A percentile compares a stretch with the other conserved stretches of the same genome.
Conservation (phyloP, 2,329 filamentous ascomycete species). For the Periconia sp. region DNA sequence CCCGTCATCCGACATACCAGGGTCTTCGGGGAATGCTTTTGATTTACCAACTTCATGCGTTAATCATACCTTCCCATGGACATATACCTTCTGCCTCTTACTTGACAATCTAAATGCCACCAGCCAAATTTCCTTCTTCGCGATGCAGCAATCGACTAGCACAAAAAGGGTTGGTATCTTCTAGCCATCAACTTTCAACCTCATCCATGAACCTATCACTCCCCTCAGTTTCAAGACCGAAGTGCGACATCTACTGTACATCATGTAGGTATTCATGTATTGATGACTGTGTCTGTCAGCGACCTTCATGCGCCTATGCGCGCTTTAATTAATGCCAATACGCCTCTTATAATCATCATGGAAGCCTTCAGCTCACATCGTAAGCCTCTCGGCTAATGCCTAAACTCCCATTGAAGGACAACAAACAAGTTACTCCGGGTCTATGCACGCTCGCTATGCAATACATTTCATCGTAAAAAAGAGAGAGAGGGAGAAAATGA, state of each 20-base stretch:
- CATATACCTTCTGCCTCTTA: not conserved
- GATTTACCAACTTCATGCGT: not conserved
- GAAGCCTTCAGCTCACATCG: not conserved
- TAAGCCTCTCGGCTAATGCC: not conserved
- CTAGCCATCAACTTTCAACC: no score
- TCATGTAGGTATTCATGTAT: not conserved
- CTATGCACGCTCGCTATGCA: conserved; percentile 36
- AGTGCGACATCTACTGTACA: not conserved
- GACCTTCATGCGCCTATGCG: not conserved
- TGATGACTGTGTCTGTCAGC: not conserved
- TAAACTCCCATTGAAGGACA: conserved; percentile 8
- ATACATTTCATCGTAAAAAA: conserved; percentile 4
- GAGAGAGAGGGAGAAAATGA: no score
- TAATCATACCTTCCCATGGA: not conserved
- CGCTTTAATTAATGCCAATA: not conserved
- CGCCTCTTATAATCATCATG: not conserved
- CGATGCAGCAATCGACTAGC: no score
- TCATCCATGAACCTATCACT: no score
- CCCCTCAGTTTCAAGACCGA: no score
- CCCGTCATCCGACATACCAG: not conserved
- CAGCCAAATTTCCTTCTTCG: not conserved
- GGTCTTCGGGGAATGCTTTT: not conserved
- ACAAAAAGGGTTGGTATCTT: no score
- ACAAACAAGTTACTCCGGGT: conserved; percentile 5
- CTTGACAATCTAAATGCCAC: not conserved